Conservation (phyloP, 768 basidiomycete species). For the Rhodotorula sphaerocarpa region DNA sequence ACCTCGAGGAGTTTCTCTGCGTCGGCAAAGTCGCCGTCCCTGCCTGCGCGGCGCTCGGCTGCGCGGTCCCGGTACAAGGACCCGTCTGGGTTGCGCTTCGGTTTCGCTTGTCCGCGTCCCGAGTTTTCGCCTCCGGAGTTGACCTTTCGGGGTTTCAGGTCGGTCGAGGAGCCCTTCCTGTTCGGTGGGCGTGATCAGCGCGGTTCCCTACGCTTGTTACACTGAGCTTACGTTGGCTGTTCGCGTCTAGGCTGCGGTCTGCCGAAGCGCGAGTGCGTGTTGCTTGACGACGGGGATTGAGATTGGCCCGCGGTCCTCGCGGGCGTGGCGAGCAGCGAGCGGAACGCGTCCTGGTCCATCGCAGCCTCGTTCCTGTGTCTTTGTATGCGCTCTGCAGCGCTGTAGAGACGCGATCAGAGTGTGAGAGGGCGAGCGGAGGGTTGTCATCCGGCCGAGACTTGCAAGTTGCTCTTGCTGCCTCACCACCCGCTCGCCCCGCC, state of each 20-base stretch:
- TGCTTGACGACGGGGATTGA: too few species aligned
- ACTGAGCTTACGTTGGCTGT: too few species aligned
- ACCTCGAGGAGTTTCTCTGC: constrained; percentile 41
- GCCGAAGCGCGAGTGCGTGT: constrained; percentile 14
- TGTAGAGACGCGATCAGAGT: too few species aligned
- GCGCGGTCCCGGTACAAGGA: constrained; percentile 65
- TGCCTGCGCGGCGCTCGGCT: constrained; percentile 60
- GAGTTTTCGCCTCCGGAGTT: background rate
- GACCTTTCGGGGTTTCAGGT: constrained; percentile 63
- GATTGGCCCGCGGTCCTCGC: too few species aligned
- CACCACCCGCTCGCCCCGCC: background rate
- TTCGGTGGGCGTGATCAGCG: too few species aligned
- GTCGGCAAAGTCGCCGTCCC: constrained; percentile 64
- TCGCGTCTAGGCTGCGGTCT: background rate
- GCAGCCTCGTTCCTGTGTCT: background rate
- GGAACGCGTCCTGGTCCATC: constrained; percentile 16
- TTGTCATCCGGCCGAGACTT: too few species aligned
- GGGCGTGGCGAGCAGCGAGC: background rate
- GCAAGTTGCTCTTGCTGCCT: too few species aligned
- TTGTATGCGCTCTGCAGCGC: background rate
- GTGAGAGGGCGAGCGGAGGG: background rate
- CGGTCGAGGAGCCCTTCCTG: constrained; percentile 40
- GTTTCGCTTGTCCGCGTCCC: background rate
- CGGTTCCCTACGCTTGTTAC: too few species aligned
- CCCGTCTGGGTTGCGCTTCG: constrained; percentile 5